These are phyloP conservation scores for Dysphania ambrosioides DNA, from an alignment of 148 eudicot species.

Conservation along the genomic window DNA sequence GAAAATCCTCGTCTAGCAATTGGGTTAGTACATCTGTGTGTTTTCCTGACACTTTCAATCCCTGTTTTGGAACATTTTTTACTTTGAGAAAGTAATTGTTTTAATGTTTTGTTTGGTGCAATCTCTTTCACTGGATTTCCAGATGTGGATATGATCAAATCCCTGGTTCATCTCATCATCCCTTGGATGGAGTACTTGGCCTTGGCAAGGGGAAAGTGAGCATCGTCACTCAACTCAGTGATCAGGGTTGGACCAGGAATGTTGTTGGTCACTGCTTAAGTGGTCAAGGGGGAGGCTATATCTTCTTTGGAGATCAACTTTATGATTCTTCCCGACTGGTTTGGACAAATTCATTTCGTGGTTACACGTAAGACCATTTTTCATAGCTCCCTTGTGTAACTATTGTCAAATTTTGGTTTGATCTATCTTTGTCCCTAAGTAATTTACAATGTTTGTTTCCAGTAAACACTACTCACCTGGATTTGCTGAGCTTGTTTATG, in stretches of 20 bases:
- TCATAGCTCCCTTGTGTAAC: background rate
- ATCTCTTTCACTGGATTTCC: background rate
- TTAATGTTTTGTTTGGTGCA: background rate
- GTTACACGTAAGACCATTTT: conserved; percentile 45
- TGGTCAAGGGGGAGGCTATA: conserved; percentile 67
- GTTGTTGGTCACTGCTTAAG: conserved; percentile 88
- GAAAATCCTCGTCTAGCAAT: conserved; percentile 60
- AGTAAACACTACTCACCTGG: conserved; percentile 88
- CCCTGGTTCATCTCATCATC: conserved; percentile 67
- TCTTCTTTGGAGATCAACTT: conserved; percentile 77
- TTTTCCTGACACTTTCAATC: background rate
- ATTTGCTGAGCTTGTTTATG: conserved; percentile 57
- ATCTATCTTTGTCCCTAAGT: background rate
- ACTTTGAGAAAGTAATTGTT: background rate
- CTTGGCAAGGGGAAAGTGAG: conserved; percentile 83
- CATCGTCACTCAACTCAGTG: conserved; percentile 70
- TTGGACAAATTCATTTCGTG: conserved; percentile 81
- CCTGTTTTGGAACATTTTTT: background rate
- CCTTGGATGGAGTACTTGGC: conserved; percentile 88
- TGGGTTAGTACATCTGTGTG: conserved; percentile 46
- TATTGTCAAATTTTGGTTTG: background rate
- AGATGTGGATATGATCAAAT: conserved; percentile 96
- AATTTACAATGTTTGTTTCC: conserved; percentile 9
- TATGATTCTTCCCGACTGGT: conserved; percentile 58
- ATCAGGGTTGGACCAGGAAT: conserved; percentile 63